Evolutionary conservation across 176 grass and related monocot genomes (phyloP).

Genomic region (Ampelocalamus luodianensis): DNA sequence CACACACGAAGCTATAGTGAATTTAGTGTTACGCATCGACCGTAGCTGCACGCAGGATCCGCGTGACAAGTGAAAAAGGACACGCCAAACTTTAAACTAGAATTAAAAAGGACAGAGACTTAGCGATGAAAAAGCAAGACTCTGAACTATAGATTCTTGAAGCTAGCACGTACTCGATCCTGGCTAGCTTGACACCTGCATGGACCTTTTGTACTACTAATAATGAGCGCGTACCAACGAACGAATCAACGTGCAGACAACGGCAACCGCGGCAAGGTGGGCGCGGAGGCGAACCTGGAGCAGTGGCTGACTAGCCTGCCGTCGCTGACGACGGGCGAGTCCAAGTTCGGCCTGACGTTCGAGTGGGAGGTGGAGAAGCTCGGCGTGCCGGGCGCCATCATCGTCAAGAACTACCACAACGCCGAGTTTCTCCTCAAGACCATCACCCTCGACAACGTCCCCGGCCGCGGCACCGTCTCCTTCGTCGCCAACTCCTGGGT

Average conservation of each 20-base stretch:
- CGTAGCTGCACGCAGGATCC: too few species aligned
- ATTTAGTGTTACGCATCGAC: too few species aligned
- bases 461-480: conserved; percentile 37
- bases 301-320: conserved; percentile 41
- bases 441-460: conserved; percentile 52
- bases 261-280: conserved; percentile 42
- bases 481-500: conserved; percentile 71
- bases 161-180: too few species aligned
- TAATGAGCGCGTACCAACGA: background rate
- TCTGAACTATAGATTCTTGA: too few species aligned
- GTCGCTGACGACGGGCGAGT: conserved; percentile 35
- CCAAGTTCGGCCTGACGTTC: conserved; percentile 51
- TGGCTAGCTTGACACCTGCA: too few species aligned
- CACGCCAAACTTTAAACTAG: too few species aligned
- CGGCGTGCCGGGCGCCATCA: conserved; percentile 52
- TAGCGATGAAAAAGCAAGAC: too few species aligned
- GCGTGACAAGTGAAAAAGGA: too few species aligned
- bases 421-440: conserved; percentile 64
- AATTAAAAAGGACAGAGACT: too few species aligned
- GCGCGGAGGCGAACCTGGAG: conserved; percentile 40
- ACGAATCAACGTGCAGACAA: conserved; percentile 29
- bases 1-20: too few species aligned
- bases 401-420: conserved; percentile 64
- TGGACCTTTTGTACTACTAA: too few species aligned
- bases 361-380: conserved; percentile 55